Evolutionary conservation across 2,329 filamentous ascomycete genomes (phyloP), one percentile per base, ranked within the genome.

Genomic region (Stachybotrys chlorohalonatus): DNA sequence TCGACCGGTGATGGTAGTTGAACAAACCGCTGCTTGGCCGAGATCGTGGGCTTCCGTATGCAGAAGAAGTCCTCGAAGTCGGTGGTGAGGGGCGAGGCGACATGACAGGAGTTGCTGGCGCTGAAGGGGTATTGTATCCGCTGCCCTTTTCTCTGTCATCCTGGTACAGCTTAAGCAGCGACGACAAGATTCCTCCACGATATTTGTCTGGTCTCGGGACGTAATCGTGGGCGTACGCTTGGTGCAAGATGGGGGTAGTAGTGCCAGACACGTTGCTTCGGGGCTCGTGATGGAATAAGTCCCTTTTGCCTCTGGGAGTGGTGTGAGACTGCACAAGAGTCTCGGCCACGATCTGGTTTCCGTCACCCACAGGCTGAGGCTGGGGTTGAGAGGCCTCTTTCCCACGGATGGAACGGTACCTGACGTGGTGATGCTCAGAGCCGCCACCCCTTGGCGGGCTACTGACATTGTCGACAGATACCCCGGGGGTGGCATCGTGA

Each of bases 171-270:
- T 85, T 89, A 52, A 94, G 73, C 0, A 95, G 73, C 0, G 84
- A 86, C 2, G 85, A 84, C 1, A 95, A 73, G 50, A 93, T 82
- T 32, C 90, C 88, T 32, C 85, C 86, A 52, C 85, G 82, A 66
- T 89, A 92, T 58, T 85, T 80, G 24, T 76, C 71, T 5, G 88
- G 88, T 47, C 78, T 76, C 49, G 85, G 83, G 16, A 89, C 80
- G 63, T 89, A 89, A 54, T 74, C 72, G 49, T 73, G 67, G 13
- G 63, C 64, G 54, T 82, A 78, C 48, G 82, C 79, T 24, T 79
- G 75, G 48, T 81, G 75, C 16, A 65, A 58, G 9, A 69, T 60
- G 1, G 72, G 72, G 2, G 72, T 74, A 6, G 64, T 65, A 8
- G 68, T 70, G 48, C 72, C 70, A 42, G 72, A 74, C 15, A 62